A percentile compares a stretch with the other conserved stretches of the same genome.
These are phyloP conservation scores for Acmispon strigosus DNA, from an alignment of 306 rosid genomes.

Conservation along the genomic window DNA sequence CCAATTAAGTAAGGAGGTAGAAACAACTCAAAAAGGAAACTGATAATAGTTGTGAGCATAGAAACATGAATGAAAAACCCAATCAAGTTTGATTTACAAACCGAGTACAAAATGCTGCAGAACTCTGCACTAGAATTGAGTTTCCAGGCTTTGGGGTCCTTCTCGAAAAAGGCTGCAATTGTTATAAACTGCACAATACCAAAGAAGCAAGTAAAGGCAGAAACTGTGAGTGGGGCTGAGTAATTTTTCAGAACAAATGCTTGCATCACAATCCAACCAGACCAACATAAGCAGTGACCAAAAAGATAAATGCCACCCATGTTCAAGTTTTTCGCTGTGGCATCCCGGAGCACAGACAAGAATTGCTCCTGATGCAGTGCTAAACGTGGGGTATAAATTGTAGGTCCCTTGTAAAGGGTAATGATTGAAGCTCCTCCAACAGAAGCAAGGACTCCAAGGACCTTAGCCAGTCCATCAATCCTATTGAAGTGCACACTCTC, in stretches of 20 bases:
- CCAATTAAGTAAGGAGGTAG: not conserved
- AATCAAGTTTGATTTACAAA: conserved; percentile 27
- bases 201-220: conserved; percentile 51
- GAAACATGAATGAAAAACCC: not conserved
- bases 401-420: conserved; percentile 71
- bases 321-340: conserved; percentile 42
- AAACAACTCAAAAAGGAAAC: not conserved
- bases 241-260: conserved; percentile 38
- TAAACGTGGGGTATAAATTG: conserved; percentile 42
- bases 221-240: conserved; percentile 39
- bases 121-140: conserved; percentile 36
- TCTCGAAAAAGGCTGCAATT: conserved; percentile 34
- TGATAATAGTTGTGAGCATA: no score
- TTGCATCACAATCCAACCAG: conserved; percentile 64
- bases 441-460: conserved; percentile 64
- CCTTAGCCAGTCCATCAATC: conserved; percentile 61
- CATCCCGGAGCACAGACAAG: conserved; percentile 33
- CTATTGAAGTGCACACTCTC: conserved; percentile 51
- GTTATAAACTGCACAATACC: conserved; percentile 37
- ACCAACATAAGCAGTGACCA: conserved; percentile 61
- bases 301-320: conserved; percentile 61
- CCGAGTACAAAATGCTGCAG: conserved; percentile 50
- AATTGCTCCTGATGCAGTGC: conserved; percentile 17
- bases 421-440: conserved; percentile 66
- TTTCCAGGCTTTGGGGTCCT: conserved; percentile 38